Conservation (phyloP, 768 basidiomycete genomes). For the Myochromella boudieri region DNA sequence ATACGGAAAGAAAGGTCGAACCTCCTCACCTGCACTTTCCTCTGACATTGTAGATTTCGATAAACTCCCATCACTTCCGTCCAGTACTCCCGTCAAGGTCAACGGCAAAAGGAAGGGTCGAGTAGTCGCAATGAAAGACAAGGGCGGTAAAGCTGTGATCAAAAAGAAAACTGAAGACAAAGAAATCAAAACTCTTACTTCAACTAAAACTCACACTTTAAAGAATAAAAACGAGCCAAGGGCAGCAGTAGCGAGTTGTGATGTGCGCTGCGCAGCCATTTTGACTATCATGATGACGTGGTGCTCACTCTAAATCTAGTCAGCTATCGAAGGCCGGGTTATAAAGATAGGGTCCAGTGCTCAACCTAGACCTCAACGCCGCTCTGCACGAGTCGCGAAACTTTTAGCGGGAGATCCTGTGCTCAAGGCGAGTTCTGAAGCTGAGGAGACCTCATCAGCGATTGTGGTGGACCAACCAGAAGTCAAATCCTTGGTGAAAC, state of each 20-base stretch:
- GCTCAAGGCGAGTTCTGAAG: not conserved
- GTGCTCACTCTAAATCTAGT: too few species aligned
- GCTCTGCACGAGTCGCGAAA: constrained; percentile 12
- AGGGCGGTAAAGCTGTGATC: constrained; percentile 19
- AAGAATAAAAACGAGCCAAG: too few species aligned
- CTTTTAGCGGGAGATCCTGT: not conserved
- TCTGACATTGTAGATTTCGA: constrained; percentile 27
- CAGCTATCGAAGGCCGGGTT: too few species aligned
- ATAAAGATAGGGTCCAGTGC: not conserved
- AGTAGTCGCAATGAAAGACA: constrained; percentile 29
- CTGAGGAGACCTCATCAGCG: not conserved
- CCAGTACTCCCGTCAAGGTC: constrained; percentile 1
- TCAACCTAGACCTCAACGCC: constrained; percentile 7
- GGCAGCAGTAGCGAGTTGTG: too few species aligned
- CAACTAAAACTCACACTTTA: too few species aligned
- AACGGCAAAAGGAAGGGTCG: constrained; percentile 15
- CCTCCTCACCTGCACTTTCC: constrained; percentile 25
- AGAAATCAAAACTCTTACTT: too few species aligned
- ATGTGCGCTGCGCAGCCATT: too few species aligned
- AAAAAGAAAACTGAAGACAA: constrained; percentile 6
- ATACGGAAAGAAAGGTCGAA: constrained; percentile 31
- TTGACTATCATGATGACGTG: too few species aligned
- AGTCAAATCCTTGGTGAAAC: not conserved
- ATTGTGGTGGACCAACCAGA: not conserved
- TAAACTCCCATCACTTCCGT: constrained; percentile 24